A percentile compares a stretch with the other conserved stretches of the same genome.
Conservation (phyloP, 805 yeast species). For the Monosporozyma unispora region DNA sequence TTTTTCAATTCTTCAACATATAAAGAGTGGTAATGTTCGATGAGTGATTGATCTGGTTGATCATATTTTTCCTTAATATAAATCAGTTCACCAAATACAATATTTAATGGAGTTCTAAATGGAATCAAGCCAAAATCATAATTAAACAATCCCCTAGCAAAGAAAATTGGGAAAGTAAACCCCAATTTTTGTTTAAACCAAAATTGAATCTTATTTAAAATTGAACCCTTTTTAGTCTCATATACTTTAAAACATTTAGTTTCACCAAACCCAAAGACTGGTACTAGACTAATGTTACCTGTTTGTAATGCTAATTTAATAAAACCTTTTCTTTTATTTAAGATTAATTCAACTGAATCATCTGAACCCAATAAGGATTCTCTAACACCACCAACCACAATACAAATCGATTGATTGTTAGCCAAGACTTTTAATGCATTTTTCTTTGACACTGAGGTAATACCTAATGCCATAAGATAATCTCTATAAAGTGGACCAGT, state of each 20-base stretch:
- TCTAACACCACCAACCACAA: conserved; percentile 94
- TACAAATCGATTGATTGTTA: conserved; percentile 66
- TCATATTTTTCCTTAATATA: conserved; percentile 40
- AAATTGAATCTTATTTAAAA: conserved; percentile 50
- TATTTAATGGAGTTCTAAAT: conserved; percentile 66
- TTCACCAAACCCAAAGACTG: conserved; percentile 88
- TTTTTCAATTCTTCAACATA: conserved; percentile 57
- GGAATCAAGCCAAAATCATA: conserved; percentile 90
- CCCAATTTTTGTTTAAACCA: conserved; percentile 66
- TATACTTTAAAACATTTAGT: conserved; percentile 51
- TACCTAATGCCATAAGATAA: conserved; percentile 69
- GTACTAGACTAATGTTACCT: conserved; percentile 74
- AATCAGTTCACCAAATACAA: conserved; percentile 67
- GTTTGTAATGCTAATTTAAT: conserved; percentile 74
- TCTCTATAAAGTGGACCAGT: conserved; percentile 79
- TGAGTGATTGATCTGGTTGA: conserved; percentile 38
- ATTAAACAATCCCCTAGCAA: conserved; percentile 87
- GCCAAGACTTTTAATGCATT: conserved; percentile 59
- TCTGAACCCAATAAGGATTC: conserved; percentile 68
- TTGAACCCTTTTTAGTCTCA: conserved; percentile 36
- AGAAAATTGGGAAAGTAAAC: conserved; percentile 84
- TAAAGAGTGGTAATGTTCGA: conserved; percentile 62
- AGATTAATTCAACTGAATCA: conserved; percentile 53
- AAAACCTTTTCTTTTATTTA: conserved; percentile 78
- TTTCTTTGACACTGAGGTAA: conserved; percentile 70